These are phyloP conservation scores for Ascochyta pisi DNA, from an alignment of 2,329 filamentous ascomycete species.

Conservation along the genomic window DNA sequence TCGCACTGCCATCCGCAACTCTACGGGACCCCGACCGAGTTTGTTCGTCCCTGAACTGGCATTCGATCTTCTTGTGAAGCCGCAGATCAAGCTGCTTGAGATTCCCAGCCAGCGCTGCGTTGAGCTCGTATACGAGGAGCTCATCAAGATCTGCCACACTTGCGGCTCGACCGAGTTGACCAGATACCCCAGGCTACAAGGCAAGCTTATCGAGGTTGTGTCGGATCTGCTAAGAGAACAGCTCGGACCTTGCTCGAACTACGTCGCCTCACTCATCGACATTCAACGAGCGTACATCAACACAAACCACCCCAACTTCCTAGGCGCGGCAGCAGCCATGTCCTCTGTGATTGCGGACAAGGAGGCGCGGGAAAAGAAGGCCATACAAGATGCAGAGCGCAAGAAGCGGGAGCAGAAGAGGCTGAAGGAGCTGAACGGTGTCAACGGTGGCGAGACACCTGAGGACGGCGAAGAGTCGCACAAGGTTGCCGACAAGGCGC, in stretches of 20 bases:
- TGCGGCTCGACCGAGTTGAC: slow-evolving; percentile 94
- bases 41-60: slow-evolving; percentile 97
- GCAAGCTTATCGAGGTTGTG: slow-evolving; percentile 96
- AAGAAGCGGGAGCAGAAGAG: slow-evolving; percentile 84
- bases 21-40: slow-evolving; percentile 92
- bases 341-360: slow-evolving; percentile 93
- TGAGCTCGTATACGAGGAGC: slow-evolving; percentile 96
- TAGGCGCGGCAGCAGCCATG: slow-evolving; percentile 96
- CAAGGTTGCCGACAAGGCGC: slow-evolving; percentile 61
- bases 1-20: slow-evolving; percentile 96
- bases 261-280: slow-evolving; percentile 95
- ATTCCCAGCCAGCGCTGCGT: slow-evolving; percentile 95
- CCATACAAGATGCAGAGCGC: slow-evolving; percentile 79
- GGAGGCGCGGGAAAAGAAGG: slow-evolving; percentile 90
- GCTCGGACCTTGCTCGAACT: slow-evolving; percentile 84
- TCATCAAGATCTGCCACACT: slow-evolving; percentile 99
- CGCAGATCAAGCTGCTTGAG: slow-evolving; percentile 96
- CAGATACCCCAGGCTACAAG: slow-evolving; percentile 90
- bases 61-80: slow-evolving; percentile 96
- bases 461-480: slow-evolving; percentile 68
- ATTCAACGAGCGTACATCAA: slow-evolving; percentile 99
- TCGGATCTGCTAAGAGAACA: slow-evolving; percentile 93
- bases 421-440: slow-evolving; percentile 77
- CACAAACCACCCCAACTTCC: slow-evolving; percentile 98
- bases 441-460: slow-evolving; percentile 63